Evolutionary conservation across 441 rosid genomes (phyloP).

Genomic region (Codiaeum variegatum): DNA sequence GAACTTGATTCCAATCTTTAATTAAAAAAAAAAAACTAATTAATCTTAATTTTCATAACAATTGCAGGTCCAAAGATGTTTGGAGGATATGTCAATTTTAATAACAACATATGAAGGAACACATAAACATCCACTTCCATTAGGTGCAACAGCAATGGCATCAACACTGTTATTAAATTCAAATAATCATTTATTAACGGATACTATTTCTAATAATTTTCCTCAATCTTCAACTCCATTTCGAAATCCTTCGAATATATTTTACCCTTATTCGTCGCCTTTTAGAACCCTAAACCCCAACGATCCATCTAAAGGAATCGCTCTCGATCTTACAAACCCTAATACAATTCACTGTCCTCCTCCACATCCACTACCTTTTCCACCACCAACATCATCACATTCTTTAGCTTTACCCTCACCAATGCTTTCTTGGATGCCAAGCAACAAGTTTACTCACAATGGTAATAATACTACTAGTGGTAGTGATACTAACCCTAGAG

Average conservation of each 20-base stretch:
- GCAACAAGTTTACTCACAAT: constrained; percentile 12
- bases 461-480: not conserved
- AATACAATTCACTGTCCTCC: not conserved
- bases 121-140: constrained; percentile 91
- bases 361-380: constrained; percentile 3
- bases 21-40: too few relatives aligned
- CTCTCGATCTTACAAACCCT: constrained; percentile 42
- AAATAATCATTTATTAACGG: constrained; percentile 24
- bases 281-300: constrained; percentile 25
- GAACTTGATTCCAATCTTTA: too few relatives aligned
- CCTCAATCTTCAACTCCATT: constrained; percentile 17
- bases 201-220: constrained; percentile 20
- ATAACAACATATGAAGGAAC: constrained; percentile 97
- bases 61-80: constrained; percentile 82
- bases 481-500: not conserved
- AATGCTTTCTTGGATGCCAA: constrained; percentile 27
- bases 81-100: constrained; percentile 88
- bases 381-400: constrained; percentile 14
- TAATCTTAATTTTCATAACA: not conserved
- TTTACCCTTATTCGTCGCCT: constrained; percentile 23
- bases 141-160: constrained; percentile 92
- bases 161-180: constrained; percentile 57
- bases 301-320: constrained; percentile 41
- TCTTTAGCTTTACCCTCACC: constrained; percentile 12
- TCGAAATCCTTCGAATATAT: constrained; percentile 1